Evolutionary conservation across 1,284 basidiomycete genomes (phyloP).

Genomic region (Filobasidium uniguttulatum): DNA sequence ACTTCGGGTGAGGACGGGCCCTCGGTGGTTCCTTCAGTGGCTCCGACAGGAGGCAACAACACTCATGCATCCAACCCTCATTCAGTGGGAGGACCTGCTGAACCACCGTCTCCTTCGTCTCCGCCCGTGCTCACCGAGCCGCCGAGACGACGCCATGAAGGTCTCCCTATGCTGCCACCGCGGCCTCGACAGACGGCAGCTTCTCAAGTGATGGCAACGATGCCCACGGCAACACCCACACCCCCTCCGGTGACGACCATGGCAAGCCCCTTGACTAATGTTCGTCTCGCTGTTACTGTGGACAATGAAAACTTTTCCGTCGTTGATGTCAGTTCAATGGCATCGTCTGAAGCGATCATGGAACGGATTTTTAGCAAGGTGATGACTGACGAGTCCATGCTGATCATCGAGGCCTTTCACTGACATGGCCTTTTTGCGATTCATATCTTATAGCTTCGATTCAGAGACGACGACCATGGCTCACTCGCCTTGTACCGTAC

Average conservation of each 20-base stretch:
- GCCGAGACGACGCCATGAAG: background rate
- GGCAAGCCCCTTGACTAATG: constrained; percentile 12
- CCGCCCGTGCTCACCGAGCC: too few relatives aligned
- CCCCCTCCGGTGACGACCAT: background rate
- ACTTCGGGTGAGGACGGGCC: too few relatives aligned
- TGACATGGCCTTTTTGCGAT: too few relatives aligned
- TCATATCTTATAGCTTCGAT: constrained; percentile 48
- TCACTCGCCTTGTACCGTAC: constrained; percentile 71
- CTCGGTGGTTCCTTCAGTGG: too few relatives aligned
- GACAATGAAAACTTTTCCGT: constrained; percentile 67
- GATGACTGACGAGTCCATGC: constrained; percentile 16
- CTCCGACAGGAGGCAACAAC: too few relatives aligned
- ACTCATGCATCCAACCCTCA: too few relatives aligned
- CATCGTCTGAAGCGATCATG: constrained; percentile 56
- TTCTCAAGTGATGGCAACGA: background rate
- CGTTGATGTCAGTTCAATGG: constrained; percentile 62
- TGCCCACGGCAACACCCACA: background rate
- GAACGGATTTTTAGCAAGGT: constrained; percentile 77
- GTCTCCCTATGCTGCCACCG: constrained; percentile 1
- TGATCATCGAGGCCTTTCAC: too few relatives aligned
- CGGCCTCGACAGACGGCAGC: background rate
- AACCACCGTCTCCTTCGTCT: constrained; percentile 5
- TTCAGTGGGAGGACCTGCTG: too few relatives aligned
- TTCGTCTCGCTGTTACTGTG: constrained; percentile 47
- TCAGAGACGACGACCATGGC: constrained; percentile 65